Evolutionary conservation across 306 rosid species (phyloP).

Genomic region (Fragaria iinumae): DNA sequence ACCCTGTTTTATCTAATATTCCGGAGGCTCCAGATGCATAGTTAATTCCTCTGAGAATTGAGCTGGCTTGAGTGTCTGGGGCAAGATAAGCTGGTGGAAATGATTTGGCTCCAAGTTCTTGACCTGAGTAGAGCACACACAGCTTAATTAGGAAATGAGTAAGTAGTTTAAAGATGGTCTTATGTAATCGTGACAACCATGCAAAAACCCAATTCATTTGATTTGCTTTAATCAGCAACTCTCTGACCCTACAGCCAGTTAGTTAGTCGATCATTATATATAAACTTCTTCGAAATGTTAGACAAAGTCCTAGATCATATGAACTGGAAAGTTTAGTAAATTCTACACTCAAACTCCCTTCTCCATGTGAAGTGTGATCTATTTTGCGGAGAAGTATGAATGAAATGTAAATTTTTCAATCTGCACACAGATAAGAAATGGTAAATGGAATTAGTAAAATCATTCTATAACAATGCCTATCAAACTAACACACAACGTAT

Average conservation of each 20-base stretch:
- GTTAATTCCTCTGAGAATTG: constrained; percentile 40
- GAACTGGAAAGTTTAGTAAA: background rate
- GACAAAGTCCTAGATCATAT: background rate
- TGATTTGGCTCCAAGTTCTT: constrained; percentile 48
- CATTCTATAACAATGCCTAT: no score
- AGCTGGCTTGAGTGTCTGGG: constrained; percentile 36
- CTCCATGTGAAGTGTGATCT: background rate
- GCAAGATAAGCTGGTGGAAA: constrained; percentile 63
- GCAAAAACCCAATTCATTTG: background rate
- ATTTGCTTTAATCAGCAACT: background rate
- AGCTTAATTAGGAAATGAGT: background rate
- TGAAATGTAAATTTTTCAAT: background rate
- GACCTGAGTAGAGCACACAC: constrained; percentile 26
- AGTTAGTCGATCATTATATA: background rate
- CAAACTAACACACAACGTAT: no score
- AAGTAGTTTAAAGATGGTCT: background rate
- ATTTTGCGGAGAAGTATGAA: background rate
- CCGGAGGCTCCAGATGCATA: constrained; percentile 61
- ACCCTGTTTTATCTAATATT: constrained; percentile 48
- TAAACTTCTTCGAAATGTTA: background rate
- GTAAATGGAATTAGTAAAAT: no score
- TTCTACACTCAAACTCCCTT: background rate
- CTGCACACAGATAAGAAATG: background rate
- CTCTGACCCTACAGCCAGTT: background rate
- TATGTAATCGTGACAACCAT: background rate